Evolutionary conservation across 352 stramenopile species (phyloP).

Genomic region (Pythium scleroteichum): DNA sequence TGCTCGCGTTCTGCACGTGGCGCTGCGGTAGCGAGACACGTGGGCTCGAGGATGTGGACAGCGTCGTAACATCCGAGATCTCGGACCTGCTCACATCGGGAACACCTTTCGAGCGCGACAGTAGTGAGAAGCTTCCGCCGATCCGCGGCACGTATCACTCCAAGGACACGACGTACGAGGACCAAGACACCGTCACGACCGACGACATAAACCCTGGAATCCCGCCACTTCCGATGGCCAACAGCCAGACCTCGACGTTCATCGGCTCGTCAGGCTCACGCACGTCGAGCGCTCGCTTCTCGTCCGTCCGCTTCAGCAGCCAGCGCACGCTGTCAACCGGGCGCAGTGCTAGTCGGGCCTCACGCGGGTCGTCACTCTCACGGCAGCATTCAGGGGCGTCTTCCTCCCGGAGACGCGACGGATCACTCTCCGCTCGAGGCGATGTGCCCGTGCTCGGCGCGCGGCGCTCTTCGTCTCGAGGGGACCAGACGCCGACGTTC

Average conservation of each 20-base stretch:
- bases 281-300: slow-evolving; percentile 19
- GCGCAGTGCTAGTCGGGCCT: neutral
- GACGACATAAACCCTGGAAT: slow-evolving; percentile 3
- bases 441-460: neutral
- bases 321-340: slow-evolving; percentile 15
- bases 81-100: neutral
- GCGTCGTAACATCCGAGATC: slow-evolving; percentile 11
- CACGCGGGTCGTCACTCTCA: slow-evolving; percentile 15
- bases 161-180: slow-evolving; percentile 16
- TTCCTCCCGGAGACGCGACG: neutral
- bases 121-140: slow-evolving; percentile 18
- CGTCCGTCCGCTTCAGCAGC: slow-evolving; percentile 27
- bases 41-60: slow-evolving; percentile 21
- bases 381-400: slow-evolving; percentile 10
- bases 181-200: slow-evolving; percentile 4
- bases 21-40: slow-evolving; percentile 19
- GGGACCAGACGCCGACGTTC: slow-evolving; percentile 13
- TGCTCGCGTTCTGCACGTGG: slow-evolving; percentile 15
- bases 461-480: slow-evolving; percentile 5
- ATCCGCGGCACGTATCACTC: slow-evolving; percentile 10
- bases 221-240: neutral
- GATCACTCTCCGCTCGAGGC: neutral
- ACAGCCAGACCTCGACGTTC: slow-evolving; percentile 22
- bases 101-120: slow-evolving; percentile 9
- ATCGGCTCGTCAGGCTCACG: slow-evolving; percentile 22